Percentiles rank a stretch among this genome's conserved stretches.
Conservation (phyloP, 768 basidiomycete species). For the Paxillus rubicundulus region DNA sequence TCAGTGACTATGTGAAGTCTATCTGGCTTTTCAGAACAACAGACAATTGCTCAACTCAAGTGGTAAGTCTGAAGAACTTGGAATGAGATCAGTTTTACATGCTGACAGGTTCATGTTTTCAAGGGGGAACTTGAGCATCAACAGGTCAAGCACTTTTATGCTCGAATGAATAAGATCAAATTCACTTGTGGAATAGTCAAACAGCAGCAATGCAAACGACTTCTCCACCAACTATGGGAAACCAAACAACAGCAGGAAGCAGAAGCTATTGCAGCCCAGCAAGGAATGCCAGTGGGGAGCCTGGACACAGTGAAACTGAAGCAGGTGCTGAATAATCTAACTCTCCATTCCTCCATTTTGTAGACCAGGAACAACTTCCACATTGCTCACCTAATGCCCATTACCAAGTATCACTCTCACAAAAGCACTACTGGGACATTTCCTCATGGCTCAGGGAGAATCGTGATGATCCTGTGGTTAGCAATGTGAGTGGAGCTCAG, state of each 20-base stretch:
- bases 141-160: conserved; percentile 37
- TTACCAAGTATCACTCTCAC: conserved; percentile 19
- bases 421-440: conserved; percentile 8
- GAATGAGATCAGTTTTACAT: background rate
- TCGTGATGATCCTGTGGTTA: background rate
- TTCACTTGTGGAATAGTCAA: conserved; percentile 28
- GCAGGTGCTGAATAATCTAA: no score
- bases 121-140: conserved; percentile 37
- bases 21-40: conserved; percentile 12
- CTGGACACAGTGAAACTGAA: no score
- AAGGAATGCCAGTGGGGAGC: background rate
- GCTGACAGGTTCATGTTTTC: background rate
- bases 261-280: no score
- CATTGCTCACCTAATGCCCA: background rate
- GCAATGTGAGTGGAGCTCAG: no score
- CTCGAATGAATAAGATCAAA: conserved; percentile 34
- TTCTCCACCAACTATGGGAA: background rate
- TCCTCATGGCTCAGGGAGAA: background rate
- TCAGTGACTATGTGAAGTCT: conserved; percentile 12
- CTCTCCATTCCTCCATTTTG: no score
- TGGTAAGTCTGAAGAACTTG: conserved; percentile 18
- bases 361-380: no score
- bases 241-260: no score
- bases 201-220: conserved; percentile 16
- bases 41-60: conserved; percentile 37